Base-by-base conservation (phyloP, 176 grass and related monocot species). In the Musa schizocarpa region DNA sequence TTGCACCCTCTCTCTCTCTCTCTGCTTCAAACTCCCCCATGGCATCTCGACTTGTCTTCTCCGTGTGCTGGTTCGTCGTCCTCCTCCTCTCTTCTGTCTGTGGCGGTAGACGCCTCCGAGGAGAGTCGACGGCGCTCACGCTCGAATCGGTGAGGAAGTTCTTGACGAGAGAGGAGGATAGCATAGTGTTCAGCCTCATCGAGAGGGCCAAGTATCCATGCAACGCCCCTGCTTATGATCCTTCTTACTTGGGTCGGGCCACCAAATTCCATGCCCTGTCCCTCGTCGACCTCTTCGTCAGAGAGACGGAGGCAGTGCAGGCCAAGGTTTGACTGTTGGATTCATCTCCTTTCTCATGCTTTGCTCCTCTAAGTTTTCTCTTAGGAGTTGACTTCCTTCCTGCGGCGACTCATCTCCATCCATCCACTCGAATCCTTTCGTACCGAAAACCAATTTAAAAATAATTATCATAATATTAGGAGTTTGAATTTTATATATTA, bases 121-220 rank as follows among this genome's bases (percentile, higher is more conserved):
- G 52, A 13, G 24, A 62, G 13, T 4, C 2, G 19, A 52, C 52
- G 13, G 84, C 53, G 53, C 67, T 92, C 13, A 82, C 75, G 49
- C 87, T 92, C 0, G 84, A 89, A 50, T 82, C 82, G 20, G 86
- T 87, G 77, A 80, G 90, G 25, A 82, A 82, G 10, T 92, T 92
- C 79, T 82, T 92, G 72, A 92, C 84, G 12, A 69, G 84, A 49
- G 84, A 92, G 76, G 90, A 92, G 57, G 90, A 92, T 65, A 85
- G 79, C 73, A 82, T 92, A 50, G 79, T 92, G 57, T 87, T 92
- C 85, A 89, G 90, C 77, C 86, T 92, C 79, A 89, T 92, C 72
- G 90, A 92, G 82, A 78, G 90, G 86, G 74, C 90, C 14, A 89
- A 49, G 50, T 84, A 87, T 64, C 86, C 86, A 25, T 68, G 68